Conservation (phyloP, 208 protist genomes). For the Angomonas ambiguus region DNA sequence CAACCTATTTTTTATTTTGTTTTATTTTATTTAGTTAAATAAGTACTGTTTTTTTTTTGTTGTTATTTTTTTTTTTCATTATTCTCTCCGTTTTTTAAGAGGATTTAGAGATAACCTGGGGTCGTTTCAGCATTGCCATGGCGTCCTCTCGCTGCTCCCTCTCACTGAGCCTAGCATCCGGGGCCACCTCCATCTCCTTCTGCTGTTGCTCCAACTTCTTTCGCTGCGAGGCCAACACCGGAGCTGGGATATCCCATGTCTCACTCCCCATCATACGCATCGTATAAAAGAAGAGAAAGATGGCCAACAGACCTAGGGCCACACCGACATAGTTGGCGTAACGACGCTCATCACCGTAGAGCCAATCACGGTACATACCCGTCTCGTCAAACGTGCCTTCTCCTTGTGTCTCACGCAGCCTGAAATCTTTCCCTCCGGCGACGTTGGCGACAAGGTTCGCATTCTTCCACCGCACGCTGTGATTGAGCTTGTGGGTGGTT, state of each 20-base stretch:
- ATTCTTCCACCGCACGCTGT: slow-evolving; percentile 82
- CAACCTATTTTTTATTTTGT: background rate
- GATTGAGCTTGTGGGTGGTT: slow-evolving; percentile 79
- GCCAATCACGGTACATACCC: slow-evolving; percentile 88
- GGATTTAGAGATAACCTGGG: slow-evolving; percentile 13
- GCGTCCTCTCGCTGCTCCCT: slow-evolving; percentile 38
- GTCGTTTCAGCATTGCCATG: slow-evolving; percentile 78
- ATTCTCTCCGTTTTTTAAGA: background rate
- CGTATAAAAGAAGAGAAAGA: slow-evolving; percentile 78
- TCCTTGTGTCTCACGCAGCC: slow-evolving; percentile 75
- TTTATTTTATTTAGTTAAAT: slow-evolving; percentile 6
- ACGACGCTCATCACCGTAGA: slow-evolving; percentile 83
- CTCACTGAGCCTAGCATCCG: background rate
- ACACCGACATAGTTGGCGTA: slow-evolving; percentile 85
- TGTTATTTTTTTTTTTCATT: background rate
- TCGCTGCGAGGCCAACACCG: slow-evolving; percentile 69
- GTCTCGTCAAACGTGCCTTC: slow-evolving; percentile 82
- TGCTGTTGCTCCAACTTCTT: slow-evolving; percentile 13
- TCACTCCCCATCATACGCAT: slow-evolving; percentile 72
- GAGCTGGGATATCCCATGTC: slow-evolving; percentile 86
- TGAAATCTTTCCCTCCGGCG: slow-evolving; percentile 75
- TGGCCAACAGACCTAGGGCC: slow-evolving; percentile 38
- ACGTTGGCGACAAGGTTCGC: slow-evolving; percentile 82
- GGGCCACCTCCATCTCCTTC: background rate
- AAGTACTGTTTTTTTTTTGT: slow-evolving; percentile 4